Percentiles rank a stretch among this genome's conserved stretches.
Evolutionary conservation across 192 early-diverging fungal species (phyloP).

Genomic region (Mortierella claussenii): DNA sequence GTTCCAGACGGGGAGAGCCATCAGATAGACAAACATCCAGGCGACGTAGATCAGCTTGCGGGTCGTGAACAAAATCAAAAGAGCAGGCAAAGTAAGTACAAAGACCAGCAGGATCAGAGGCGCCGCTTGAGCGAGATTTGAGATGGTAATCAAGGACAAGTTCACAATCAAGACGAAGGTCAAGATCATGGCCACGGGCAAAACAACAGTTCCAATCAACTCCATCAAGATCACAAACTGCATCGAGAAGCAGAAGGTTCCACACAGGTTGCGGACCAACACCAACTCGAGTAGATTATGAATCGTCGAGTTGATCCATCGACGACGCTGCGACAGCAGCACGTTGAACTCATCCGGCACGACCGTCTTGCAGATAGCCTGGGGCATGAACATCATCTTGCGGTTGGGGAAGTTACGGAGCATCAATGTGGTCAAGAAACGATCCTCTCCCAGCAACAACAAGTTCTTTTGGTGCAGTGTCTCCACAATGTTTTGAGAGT

Average conservation of each 20-base stretch:
- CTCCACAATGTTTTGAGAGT: slow-evolving; percentile 84
- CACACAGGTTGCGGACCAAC: slow-evolving; percentile 93
- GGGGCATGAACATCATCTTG: slow-evolving; percentile 89
- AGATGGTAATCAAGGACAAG: slow-evolving; percentile 64
- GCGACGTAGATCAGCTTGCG: slow-evolving; percentile 84
- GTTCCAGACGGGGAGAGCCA: slow-evolving; percentile 94
- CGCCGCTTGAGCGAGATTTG: slow-evolving; percentile 65
- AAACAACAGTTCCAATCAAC: slow-evolving; percentile 78
- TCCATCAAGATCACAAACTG: slow-evolving; percentile 86
- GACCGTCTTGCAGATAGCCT: slow-evolving; percentile 87
- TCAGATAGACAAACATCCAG: slow-evolving; percentile 92
- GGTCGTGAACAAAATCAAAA: slow-evolving; percentile 91
- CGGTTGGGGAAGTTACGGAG: slow-evolving; percentile 86
- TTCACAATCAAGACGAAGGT: slow-evolving; percentile 74
- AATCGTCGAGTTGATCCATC: slow-evolving; percentile 98
- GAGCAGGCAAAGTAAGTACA: slow-evolving; percentile 87
- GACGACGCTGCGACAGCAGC: slow-evolving; percentile 88
- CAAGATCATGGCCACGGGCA: slow-evolving; percentile 79
- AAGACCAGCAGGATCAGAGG: slow-evolving; percentile 82
- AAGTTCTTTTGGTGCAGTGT: slow-evolving; percentile 91
- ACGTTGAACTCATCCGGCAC: slow-evolving; percentile 87
- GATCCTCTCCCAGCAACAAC: slow-evolving; percentile 90
- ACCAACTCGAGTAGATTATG: slow-evolving; percentile 95
- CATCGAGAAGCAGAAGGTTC: slow-evolving; percentile 97
- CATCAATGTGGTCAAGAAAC: slow-evolving; percentile 91